Conservation (phyloP, 2,329 filamentous ascomycete species). For the Plenodomus tracheiphilus region DNA sequence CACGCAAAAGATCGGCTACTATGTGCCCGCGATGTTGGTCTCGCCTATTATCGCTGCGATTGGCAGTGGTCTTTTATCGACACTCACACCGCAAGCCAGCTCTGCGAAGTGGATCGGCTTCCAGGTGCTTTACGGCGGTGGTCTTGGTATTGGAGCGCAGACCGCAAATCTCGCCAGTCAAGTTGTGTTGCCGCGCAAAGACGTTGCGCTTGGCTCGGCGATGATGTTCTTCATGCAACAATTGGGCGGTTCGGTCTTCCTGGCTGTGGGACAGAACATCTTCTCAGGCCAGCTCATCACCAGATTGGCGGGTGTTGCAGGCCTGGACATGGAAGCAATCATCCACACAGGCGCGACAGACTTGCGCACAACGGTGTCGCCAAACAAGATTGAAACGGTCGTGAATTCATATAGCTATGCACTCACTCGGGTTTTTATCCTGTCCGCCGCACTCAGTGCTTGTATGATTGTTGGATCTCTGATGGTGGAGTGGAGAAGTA, state of each 20-base stretch:
- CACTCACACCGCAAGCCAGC: constrained; percentile 38
- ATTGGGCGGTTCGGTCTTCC: constrained; percentile 52
- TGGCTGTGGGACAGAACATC: constrained; percentile 50
- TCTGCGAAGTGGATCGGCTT: constrained; percentile 38
- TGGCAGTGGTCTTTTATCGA: constrained; percentile 48
- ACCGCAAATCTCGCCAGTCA: constrained; percentile 47
- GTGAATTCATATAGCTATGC: constrained; percentile 65
- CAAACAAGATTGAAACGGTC: constrained; percentile 56
- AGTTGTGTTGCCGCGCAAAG: constrained; percentile 42
- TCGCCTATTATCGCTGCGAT: constrained; percentile 43
- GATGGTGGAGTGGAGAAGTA: constrained; percentile 65
- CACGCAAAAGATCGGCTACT: constrained; percentile 48
- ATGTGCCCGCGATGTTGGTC: constrained; percentile 48
- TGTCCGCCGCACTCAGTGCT: constrained; percentile 59
- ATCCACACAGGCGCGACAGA: constrained; percentile 57
- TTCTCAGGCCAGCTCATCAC: constrained; percentile 27
- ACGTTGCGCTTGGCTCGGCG: constrained; percentile 41
- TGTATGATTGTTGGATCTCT: constrained; percentile 58
- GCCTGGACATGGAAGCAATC: constrained; percentile 18
- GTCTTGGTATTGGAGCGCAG: constrained; percentile 50
- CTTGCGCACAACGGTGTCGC: constrained; percentile 57
- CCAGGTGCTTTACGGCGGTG: constrained; percentile 36
- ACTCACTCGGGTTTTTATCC: constrained; percentile 60
- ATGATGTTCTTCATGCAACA: constrained; percentile 51
- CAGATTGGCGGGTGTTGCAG: constrained; percentile 23